Conservation (phyloP, 495 filamentous ascomycete genomes). For the Penicillium parvum region DNA sequence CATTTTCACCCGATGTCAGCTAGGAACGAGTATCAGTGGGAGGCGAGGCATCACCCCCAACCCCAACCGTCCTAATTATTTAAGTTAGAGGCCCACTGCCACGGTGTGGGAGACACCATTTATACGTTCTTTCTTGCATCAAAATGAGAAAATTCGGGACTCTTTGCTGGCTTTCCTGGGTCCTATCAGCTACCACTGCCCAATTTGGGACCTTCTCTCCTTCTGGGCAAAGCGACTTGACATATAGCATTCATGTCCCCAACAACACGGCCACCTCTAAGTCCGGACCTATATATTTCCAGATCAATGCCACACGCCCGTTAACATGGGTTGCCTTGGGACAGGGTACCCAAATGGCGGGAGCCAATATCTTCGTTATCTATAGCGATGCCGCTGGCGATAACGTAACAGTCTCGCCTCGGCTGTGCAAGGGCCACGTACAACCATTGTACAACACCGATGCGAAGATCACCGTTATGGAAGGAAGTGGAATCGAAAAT, state of each 20-base stretch:
- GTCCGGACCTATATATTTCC: conserved; percentile 54
- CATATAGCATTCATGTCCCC: conserved; percentile 34
- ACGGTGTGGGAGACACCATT: background rate
- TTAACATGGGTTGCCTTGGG: conserved; percentile 64
- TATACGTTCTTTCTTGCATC: background rate
- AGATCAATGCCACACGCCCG: conserved; percentile 55
- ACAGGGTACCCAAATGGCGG: conserved; percentile 57
- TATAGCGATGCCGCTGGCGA: conserved; percentile 59
- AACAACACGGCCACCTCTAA: conserved; percentile 21
- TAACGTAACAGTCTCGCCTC: conserved; percentile 61
- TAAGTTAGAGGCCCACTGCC: too few relatives aligned
- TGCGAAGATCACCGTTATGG: conserved; percentile 50
- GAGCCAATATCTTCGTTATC: conserved; percentile 65
- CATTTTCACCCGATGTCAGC: background rate
- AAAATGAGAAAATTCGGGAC: background rate
- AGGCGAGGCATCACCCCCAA: background rate
- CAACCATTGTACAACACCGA: conserved; percentile 50
- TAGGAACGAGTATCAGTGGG: background rate
- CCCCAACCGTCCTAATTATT: background rate
- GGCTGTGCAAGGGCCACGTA: conserved; percentile 49
- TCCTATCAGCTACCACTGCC: conserved; percentile 6
- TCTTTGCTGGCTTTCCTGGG: background rate
- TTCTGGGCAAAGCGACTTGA: conserved; percentile 18
- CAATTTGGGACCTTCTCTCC: conserved; percentile 28
- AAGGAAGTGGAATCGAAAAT: conserved; percentile 53